Evolutionary conservation across 1,139 yeast species (phyloP), one percentile per base, ranked within the genome.

Genomic region (Taphrina betulina): DNA sequence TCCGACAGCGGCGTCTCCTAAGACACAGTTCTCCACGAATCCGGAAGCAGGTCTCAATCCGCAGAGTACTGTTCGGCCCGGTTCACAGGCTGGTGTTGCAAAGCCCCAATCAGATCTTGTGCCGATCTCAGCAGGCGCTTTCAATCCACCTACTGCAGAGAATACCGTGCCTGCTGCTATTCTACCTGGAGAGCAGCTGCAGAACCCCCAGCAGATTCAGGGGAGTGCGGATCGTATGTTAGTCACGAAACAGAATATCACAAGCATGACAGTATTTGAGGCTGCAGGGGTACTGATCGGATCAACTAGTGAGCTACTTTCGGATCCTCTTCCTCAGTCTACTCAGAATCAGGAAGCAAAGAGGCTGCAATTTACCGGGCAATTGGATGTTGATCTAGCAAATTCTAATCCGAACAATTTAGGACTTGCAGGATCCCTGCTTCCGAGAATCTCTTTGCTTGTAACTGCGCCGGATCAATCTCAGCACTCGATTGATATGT

Each of bases 141-240:
- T 26, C 31, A 26, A 26, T 12, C 12, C 31, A 7, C 31, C 31
- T 12, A 26, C 31, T 12, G 7, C 31, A 7, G 20, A 33, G 23
- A 17, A 8, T 5, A 19, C 29, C 38, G 48, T 33, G 3, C 48
- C 48, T 29, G 45, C 45, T 24, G 48, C 48, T 28, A 31, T 43
- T n/a, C 38, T 43, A 2, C 38, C 48, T 1, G 48, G 48, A 14
- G n/a, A n/a, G n/a, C n/a, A n/a, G n/a, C n/a, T n/a, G n/a, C n/a
- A n/a, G n/a, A n/a, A n/a, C n/a, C n/a, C n/a, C n/a, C n/a, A n/a
- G n/a, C n/a, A n/a, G n/a, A n/a, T n/a, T n/a, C n/a, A n/a, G n/a
- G n/a, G n/a, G n/a, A n/a, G n/a, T n/a, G n/a, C n/a, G n/a, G n/a
- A n/a, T n/a, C n/a, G n/a, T n/a, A n/a, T n/a, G n/a, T n/a, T n/a